Evolutionary conservation across 2,329 filamentous ascomycete genomes (phyloP), one percentile per base, ranked within the genome.

Genomic region (Rosellinia necatrix): DNA sequence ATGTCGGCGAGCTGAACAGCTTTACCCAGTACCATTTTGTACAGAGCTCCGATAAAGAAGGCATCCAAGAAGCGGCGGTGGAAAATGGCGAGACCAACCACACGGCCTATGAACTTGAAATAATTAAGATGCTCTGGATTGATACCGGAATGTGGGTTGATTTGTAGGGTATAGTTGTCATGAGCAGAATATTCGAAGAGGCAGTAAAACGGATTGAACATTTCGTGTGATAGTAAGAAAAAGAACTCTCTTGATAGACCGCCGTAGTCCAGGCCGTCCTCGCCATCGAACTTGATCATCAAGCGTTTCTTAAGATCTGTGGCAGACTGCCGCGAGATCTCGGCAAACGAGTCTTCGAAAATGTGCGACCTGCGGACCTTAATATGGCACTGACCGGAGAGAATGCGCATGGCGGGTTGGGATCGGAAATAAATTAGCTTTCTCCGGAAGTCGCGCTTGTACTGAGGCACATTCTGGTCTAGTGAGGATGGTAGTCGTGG

Each of bases 131-230:
- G 94, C 76, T 99, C 94, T 1, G 94, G 94, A 75, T 99, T 99
- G 76, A 99, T 97, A 63, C 94, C 94, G 17, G 94, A 99, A 75
- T 99, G 94, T 41, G 94, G 94, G 78, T 99, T 99, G 80, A 99
- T 99, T 77, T 99, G 94, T 52, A 99, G 88, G 25, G 94, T 99
- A 78, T 99, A 99, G 78, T 99, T 99, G 85, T 99, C 94, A 80
- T 99, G 94, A 34, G 94, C 94, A 22, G 94, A 97, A 76, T 99
- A 99, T 77, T 99, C 94, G 80, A 99, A 99, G 50, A 99, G 82
- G 74, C 94, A 99, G 79, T 99, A 99, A 78, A 99, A 99, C 27
- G 94, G 94, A 75, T 99, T 99, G 80, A 99, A 99, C 94, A 99
- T 99, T 79, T 99, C 94, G 77, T 99, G 94, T 13, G 93, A 97